Base-by-base conservation (phyloP, 2,329 filamentous ascomycete species). In the Colletotrichum graminicola region DNA sequence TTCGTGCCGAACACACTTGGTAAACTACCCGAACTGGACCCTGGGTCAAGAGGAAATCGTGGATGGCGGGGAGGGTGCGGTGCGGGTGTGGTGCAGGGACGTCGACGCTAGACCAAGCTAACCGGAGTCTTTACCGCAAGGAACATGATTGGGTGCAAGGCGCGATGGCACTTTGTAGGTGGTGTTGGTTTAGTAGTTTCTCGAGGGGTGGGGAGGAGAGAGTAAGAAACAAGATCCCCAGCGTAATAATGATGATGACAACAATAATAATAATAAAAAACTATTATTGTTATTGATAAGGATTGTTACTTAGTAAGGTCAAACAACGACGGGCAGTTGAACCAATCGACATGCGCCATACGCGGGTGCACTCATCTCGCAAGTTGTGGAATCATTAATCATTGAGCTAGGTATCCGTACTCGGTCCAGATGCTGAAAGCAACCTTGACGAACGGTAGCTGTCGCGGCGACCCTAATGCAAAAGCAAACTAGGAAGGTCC, bases 61-160 rank as follows among this genome's bases (percentile, higher is more conserved):
- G 41, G 60, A 55, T 66, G 62, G 36, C 52, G 39, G 45, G 14
- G 47, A 16, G 2, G 47, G 49, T 43, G 54, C n/a, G 47, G 21
- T 45, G 55, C 55, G 55, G 55, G 36, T 66, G 47, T 36, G 36
- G 43, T 66, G 63, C 55, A 66, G 63, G 41, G 54, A 66, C 62
- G 36, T 56, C 36, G 36, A 18, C 51, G 34, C 34, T 29, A 62
- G 23, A 41, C 41, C 51, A 21, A 54, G 29, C 10, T 55, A 8
- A 12, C 57, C 62, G 67, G 62, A 66, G 62, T 34, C 55, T 66
- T 54, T 39, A 45, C 62, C 55, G 67, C n/a, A 26, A 39, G 16
- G 36, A 41, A 59, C 29, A 51, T 23, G 12, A 69, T 69, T 69
- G 62, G 66, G 21, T 14, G 23, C 6, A 26, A 51, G 34, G 32